A percentile compares a stretch with the other conserved stretches of the same genome.
These are phyloP conservation scores for Penicillium verhagenii DNA, from an alignment of 495 filamentous ascomycete species.

Conservation along the genomic window DNA sequence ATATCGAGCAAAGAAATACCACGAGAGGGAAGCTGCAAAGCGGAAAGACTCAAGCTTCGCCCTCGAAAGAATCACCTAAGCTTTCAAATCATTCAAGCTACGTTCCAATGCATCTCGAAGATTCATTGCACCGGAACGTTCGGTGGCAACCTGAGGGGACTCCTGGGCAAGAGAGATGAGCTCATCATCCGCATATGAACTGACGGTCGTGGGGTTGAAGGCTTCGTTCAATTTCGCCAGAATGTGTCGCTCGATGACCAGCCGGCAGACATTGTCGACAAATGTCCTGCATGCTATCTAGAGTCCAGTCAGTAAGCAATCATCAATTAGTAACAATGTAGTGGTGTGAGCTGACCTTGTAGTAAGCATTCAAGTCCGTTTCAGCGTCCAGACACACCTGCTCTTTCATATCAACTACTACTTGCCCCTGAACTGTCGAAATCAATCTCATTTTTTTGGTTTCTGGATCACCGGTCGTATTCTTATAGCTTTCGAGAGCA, in stretches of 20 bases:
- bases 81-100: not conserved
- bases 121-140: too few species aligned
- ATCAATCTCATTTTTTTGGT: conserved; percentile 10
- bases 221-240: not conserved
- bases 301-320: too few species aligned
- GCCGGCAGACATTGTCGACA: conserved; percentile 38
- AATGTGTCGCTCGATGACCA: conserved; percentile 38
- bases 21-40: too few species aligned
- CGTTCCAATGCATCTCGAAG: not conserved
- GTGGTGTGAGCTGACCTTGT: conserved; percentile 26
- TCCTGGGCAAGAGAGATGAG: too few species aligned
- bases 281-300: too few species aligned
- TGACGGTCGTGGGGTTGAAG: conserved; percentile 2
- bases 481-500: not conserved
- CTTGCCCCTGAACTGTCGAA: conserved; percentile 9
- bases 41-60: too few species aligned
- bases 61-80: too few species aligned
- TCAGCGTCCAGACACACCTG: conserved; percentile 24
- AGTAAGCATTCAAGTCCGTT: conserved; percentile 26
- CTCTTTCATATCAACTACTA: conserved; percentile 24
- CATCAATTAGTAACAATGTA: too few species aligned
- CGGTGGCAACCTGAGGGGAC: too few species aligned
- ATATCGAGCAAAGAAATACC: too few species aligned
- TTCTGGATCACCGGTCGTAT: conserved; percentile 6
- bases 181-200: too few species aligned